Evolutionary conservation across 2,329 filamentous ascomycete genomes (phyloP), one percentile per base, ranked within the genome.

Genomic region (Scedosporium aurantiacum): DNA sequence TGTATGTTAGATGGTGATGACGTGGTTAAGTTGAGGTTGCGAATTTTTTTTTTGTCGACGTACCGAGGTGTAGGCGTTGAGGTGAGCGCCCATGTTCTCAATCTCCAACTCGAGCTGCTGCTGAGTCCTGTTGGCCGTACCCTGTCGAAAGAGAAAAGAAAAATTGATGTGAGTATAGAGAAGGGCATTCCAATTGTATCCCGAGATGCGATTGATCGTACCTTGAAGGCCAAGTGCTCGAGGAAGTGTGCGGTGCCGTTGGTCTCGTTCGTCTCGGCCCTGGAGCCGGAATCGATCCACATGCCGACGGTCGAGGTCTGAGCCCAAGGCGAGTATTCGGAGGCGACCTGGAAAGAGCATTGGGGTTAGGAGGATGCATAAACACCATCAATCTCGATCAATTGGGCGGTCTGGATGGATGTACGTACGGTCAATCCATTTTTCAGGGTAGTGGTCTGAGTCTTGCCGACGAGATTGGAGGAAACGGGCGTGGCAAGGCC

Each of bases 201-300:
- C 32, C 27, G 14, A 18, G 55, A 57, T 32, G 28, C 14, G 27
- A 57, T 57, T 50, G 25, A 60, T 62, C 68, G 69, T 83, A 96
- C 91, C 90, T 99, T 99, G 87, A 99, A 99, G 71, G 95, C 95
- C 77, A 99, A 85, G 82, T 99, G 94, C 84, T 99, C 94, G 71
- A 99, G 86, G 84, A 99, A 99, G 82, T 99, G 94, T 73, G 94
- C 94, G 71, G 94, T 99, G 79, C 94, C 94, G 82, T 97, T 99
- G 74, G 90, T 97, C 85, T 91, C 91, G 79, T 94, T 87, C 70
- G 94, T 99, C 84, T 99, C 94, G 76, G 94, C 91, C 78, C 94
- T 86, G 78, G 91, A 97, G 75, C 94, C 94, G 76, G 95, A 93
- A 79, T 99, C 95, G 76, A 99, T 99, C 92, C 94, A 99, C 68